A percentile compares a stretch with the other conserved stretches of the same genome.
Conservation (phyloP, 2,329 filamentous ascomycete genomes). For the Fusarium goolgardi region DNA sequence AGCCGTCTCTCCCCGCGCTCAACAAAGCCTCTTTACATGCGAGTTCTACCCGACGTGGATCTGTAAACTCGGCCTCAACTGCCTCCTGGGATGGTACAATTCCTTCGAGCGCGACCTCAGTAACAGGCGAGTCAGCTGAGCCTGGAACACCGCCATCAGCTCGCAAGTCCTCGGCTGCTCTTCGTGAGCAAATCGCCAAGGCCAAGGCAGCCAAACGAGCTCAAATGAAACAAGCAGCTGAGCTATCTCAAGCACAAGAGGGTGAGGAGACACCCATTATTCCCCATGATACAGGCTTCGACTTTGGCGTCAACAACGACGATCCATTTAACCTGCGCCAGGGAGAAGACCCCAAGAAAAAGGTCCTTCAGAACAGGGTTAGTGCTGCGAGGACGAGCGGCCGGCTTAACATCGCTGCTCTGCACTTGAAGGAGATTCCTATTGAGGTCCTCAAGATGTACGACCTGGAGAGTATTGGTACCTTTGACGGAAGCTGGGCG, state of each 20-base stretch:
- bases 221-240: slow-evolving; percentile 53
- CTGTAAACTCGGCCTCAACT: slow-evolving; percentile 33
- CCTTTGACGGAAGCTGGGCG: slow-evolving; percentile 79
- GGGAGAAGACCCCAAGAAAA: slow-evolving; percentile 69
- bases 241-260: slow-evolving; percentile 10
- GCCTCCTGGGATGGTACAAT: slow-evolving; percentile 50
- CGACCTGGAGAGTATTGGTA: slow-evolving; percentile 75
- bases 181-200: slow-evolving; percentile 92
- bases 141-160: slow-evolving; percentile 44
- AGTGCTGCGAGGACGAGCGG: slow-evolving; percentile 80
- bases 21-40: slow-evolving; percentile 39
- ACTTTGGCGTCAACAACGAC: slow-evolving; percentile 63
- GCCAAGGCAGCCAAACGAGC: slow-evolving; percentile 84
- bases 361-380: slow-evolving; percentile 78
- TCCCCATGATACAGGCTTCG: slow-evolving; percentile 57
- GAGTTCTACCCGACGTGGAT: slow-evolving; percentile 20
- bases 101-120: slow-evolving; percentile 32
- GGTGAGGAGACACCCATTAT: slow-evolving; percentile 53
- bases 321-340: slow-evolving; percentile 78
- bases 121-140: slow-evolving; percentile 27
- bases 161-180: slow-evolving; percentile 78
- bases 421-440: slow-evolving; percentile 83
- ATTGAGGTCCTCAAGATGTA: slow-evolving; percentile 91
- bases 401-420: slow-evolving; percentile 86
- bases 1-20: slow-evolving; percentile 62